Evolutionary conservation across 352 stramenopile species (phyloP), one percentile per base, ranked within the genome.

Genomic region (Phytophthora foliorum): DNA sequence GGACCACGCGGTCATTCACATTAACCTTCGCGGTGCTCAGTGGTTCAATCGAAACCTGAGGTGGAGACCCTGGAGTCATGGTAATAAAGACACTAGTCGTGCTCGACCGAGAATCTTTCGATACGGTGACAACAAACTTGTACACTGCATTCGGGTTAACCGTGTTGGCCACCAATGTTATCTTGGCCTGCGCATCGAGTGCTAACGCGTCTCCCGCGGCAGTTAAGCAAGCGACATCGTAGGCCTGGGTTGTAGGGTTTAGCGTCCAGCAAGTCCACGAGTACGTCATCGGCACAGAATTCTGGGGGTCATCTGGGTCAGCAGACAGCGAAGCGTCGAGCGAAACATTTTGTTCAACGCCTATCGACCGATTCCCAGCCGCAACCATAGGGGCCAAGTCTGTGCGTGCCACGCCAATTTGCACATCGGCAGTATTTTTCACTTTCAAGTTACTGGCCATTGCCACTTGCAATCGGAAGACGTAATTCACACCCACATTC

Each of bases 101-200:
- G 6, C 70, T 81, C 0, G 49, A 70, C 7, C 82, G 75, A 21
- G 72, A 74, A 19, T 81, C 77, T 44, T 92, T 90, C 19, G 63
- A 62, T 8, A 72, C 67, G 0, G 48, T 75, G 9, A 77, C 75
- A 11, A 73, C 81, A 45, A 91, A 88, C 49, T 86, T 81, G 63
- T 90, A 88, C 41, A 68, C 81, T 13, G 56, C 50, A n/a, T 81
- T 88, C 17, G 78, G 80, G 24, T 81, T 81, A 31, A 91, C 44
- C 25, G 65, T 79, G 38, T 82, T 84, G 1, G 81, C 78, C 1
- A 51, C 8, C 25, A 92, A 58, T 0, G 74, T 82, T 3, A 72
- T 60, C 38, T 83, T 86, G 13, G 67, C 63, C 14, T 59, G 66
- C 16, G 62, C 17, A 17, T 34, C 60, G n/a, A 89, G 24, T 3